phyloP scores from a whole-genome alignment of 176 grass and related monocot genomes.

The Oryza officinalis region DNA sequence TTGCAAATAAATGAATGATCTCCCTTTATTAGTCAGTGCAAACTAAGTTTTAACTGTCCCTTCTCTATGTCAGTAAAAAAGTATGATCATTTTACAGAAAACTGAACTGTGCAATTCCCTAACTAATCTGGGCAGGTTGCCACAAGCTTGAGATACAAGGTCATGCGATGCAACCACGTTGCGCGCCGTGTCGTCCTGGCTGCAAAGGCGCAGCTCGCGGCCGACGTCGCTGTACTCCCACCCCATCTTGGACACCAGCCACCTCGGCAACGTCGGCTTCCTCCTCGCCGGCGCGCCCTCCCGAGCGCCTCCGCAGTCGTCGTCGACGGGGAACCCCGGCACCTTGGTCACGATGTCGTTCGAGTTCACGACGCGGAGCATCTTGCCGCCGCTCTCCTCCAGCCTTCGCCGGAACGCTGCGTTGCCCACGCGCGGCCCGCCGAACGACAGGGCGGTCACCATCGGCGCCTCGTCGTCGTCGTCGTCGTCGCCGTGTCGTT shows the following conservation, averaged over 20 bases:
- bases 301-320: neutral
- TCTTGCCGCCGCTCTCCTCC: constrained; percentile 47
- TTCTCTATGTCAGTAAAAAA: neutral
- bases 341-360: constrained; percentile 60
- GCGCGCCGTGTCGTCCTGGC: neutral
- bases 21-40: too few relatives aligned
- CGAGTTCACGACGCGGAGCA: constrained; percentile 54
- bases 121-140: constrained; percentile 28
- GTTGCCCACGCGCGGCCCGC: constrained; percentile 57
- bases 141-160: constrained; percentile 62
- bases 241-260: constrained; percentile 46
- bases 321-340: constrained; percentile 39
- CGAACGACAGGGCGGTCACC: constrained; percentile 55
- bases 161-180: constrained; percentile 52
- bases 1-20: too few relatives aligned
- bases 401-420: constrained; percentile 42
- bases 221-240: constrained; percentile 63
- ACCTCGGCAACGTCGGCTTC: constrained; percentile 26
- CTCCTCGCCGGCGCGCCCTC: neutral
- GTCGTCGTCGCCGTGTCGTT: neutral
- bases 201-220: constrained; percentile 45
- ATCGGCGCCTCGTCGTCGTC: constrained; percentile 10
- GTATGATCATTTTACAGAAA: neutral
- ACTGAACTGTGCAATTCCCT: neutral
- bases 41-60: neutral